Conservation (phyloP, 768 basidiomycete species). For the Suillus paluster region DNA sequence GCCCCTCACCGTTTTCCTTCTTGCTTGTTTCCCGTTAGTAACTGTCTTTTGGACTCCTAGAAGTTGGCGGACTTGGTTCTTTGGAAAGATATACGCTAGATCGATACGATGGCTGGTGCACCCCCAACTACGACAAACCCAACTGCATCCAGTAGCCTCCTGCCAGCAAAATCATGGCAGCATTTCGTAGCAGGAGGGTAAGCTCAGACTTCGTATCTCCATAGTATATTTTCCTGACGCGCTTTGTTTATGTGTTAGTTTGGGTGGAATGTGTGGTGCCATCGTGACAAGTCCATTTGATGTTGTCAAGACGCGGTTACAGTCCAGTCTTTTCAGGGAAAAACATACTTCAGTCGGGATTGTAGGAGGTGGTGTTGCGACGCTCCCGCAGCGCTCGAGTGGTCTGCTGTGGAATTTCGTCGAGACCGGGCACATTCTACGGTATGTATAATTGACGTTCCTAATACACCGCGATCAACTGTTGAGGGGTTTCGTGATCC, state of each 20-base stretch:
- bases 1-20: constrained; percentile 3
- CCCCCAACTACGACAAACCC: constrained; percentile 31
- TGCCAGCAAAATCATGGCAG: constrained; percentile 80
- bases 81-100: not conserved
- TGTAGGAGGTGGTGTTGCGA: constrained; percentile 38
- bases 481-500: constrained; percentile 1
- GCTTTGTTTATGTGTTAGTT: constrained; percentile 45
- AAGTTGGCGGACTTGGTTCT: constrained; percentile 2
- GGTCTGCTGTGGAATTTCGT: constrained; percentile 91
- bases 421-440: constrained; percentile 89
- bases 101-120: constrained; percentile 23
- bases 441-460: constrained; percentile 46
- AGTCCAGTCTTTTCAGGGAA: constrained; percentile 81
- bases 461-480: not conserved
- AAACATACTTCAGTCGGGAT: constrained; percentile 40
- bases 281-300: constrained; percentile 97
- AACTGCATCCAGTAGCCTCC: constrained; percentile 39
- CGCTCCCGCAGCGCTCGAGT: constrained; percentile 38
- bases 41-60: constrained; percentile 4
- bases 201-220: constrained; percentile 26
- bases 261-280: constrained; percentile 97
- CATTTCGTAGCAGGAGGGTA: constrained; percentile 90
- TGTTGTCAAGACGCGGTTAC: constrained; percentile 96
- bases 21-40: constrained; percentile 1
- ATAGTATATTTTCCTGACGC: constrained; percentile 9